Evolutionary conservation across 768 basidiomycete genomes (phyloP), one percentile per base, ranked within the genome.

Genomic region (Amanita phalloides): DNA sequence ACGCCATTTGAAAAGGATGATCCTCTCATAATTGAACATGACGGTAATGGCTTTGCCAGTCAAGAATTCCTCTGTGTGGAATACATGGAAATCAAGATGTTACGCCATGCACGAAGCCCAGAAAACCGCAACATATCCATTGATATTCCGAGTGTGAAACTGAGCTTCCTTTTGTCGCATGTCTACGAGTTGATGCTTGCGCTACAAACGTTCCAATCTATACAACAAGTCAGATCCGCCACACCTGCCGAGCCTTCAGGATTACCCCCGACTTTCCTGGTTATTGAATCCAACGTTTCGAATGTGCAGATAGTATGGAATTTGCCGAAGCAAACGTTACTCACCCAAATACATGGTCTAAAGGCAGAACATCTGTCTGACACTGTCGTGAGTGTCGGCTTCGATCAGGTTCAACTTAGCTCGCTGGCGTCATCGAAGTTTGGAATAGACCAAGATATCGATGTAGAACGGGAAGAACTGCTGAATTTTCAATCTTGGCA

Each of bases 171-270:
- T 58, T 65, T 89, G 50, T 76, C 78, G 13, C 81, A 86, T 61
- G 68, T 84, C 28, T 93, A 93, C 61, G 82, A 80, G 57, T 58
- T 71, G 13, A 68, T 92, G 39, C 74, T 90, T 45, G 86, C 82
- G 2, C 23, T 48, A 9, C 51, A 45, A 37, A 52, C 25, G 35
- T 25, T 52, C 14, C 51, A 44, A 45, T 52, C 51, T 35, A 17
- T 52, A 13, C 43, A 37, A 30, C 43, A 52, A 38, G 33, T 45
- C 13, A 25, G 30, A 17, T 52, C 44, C 21, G 20, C 23, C 17
- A 47, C 55, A 59, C 54, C 61, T 64, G 46, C 53, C 55, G 26
- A 45, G n/a, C 30, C 44, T 21, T 33, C 53, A 53, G 53, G 35
- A 50, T 41, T 25, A 55, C 50, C 20, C 57, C 64, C 3, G 45